Conservation (phyloP, 768 basidiomycete species). For the Rhizopogon vesiculosus region DNA sequence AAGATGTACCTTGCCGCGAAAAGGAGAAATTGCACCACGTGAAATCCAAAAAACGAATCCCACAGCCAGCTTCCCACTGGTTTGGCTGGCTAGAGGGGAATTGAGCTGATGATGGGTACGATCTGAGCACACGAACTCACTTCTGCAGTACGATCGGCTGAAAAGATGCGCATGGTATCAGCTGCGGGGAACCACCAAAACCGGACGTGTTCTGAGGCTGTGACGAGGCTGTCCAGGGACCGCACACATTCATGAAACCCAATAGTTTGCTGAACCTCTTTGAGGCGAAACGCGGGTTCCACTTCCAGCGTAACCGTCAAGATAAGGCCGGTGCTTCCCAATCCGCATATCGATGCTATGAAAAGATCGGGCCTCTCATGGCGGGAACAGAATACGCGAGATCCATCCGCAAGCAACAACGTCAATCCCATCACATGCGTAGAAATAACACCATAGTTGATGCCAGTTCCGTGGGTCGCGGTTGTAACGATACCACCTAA, state of each 20-base stretch:
- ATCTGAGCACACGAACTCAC: slow-evolving; percentile 39
- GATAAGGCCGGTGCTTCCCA: slow-evolving; percentile 89
- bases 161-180: slow-evolving; percentile 64
- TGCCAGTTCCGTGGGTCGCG: slow-evolving; percentile 91
- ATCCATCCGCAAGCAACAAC: slow-evolving; percentile 73
- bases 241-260: slow-evolving; percentile 59
- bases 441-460: slow-evolving; percentile 74
- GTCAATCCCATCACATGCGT: slow-evolving; percentile 73
- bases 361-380: slow-evolving; percentile 70
- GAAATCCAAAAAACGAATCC: slow-evolving; percentile 70
- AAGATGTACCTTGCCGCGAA: slow-evolving; percentile 68
- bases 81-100: slow-evolving; percentile 40
- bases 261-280: slow-evolving; percentile 61
- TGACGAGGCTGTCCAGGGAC: slow-evolving; percentile 50
- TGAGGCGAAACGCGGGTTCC: slow-evolving; percentile 77
- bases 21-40: slow-evolving; percentile 79
- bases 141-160: slow-evolving; percentile 71
- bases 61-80: slow-evolving; percentile 60
- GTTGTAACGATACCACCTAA: slow-evolving; percentile 91
- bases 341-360: slow-evolving; percentile 82
- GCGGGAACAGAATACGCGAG: slow-evolving; percentile 62
- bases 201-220: slow-evolving; percentile 81
- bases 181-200: slow-evolving; percentile 94
- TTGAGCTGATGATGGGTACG: slow-evolving; percentile 6
- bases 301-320: slow-evolving; percentile 73